Evolutionary conservation across 306 rosid genomes (phyloP), one percentile per base, ranked within the genome.

Genomic region (Ormosia semicastrata): DNA sequence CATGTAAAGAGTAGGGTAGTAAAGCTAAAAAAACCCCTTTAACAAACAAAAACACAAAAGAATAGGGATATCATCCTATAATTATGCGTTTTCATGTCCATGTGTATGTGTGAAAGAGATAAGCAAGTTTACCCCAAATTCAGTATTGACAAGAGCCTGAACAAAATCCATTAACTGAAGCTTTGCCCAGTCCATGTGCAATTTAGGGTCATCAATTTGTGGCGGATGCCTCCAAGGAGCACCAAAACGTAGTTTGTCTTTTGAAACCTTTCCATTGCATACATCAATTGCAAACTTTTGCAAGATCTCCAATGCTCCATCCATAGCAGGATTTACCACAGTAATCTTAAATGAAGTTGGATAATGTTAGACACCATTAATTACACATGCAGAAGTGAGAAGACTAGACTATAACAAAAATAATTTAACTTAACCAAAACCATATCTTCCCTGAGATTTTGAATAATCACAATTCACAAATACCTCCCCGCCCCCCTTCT

Each of bases 221-320:
- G 99, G 99, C 24, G 98, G 98, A 88, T 92, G 94, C 89, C 98
- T 93, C 99, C 99, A 96, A 71, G 99, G 94, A 69, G 99, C 97
- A 34, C 98, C 99, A 85, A 93, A 92, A 46, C 97, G 93, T 81
- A 96, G 83, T 86, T 18, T 84, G 66, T 93, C 98, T 80, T 92
- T 86, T 17, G 94, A 77, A 80, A 93, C 68, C 67, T 88, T 86
- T 69, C 98, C 97, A 18, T 58, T 84, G 37, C 7, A 79, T 41
- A 89, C 97, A 85, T 90, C 95, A 82, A 52, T 52, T 29, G 94
- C 96, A 89, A 90, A 92, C 59, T 88, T 88, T 49, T 93, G 97
- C 88, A 95, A 79, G 67, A 95, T 84, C 73, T 79, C 90, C 88
- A 90, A 43, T 41, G 98, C 98, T 86, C 77, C 85, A 80, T 95